Conservation (phyloP, 1,284 basidiomycete species). For the Ceratobasidium sp. region DNA sequence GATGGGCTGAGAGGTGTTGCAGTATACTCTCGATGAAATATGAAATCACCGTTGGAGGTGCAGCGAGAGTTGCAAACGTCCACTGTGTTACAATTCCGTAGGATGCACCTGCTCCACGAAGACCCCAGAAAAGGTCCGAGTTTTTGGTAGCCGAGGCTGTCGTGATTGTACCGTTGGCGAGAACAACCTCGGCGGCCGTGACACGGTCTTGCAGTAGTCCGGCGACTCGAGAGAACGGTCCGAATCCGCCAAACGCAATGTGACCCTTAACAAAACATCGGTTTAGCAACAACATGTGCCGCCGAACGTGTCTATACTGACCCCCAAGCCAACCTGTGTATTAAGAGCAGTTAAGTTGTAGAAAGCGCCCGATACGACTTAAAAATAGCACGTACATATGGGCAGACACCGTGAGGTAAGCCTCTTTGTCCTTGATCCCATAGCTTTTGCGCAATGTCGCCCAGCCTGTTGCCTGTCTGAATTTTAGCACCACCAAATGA, state of each 20-base stretch:
- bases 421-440: constrained; percentile 47
- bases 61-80: constrained; percentile 47
- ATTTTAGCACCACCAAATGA: constrained; percentile 14
- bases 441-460: constrained; percentile 46
- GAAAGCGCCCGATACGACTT: constrained; percentile 43
- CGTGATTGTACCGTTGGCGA: constrained; percentile 47
- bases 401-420: constrained; percentile 47
- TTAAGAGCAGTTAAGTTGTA: not conserved
- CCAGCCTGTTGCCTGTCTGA: constrained; percentile 48
- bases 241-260: constrained; percentile 50
- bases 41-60: constrained; percentile 45
- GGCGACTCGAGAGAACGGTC: constrained; percentile 46
- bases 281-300: not conserved
- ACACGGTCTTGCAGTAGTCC: constrained; percentile 49
- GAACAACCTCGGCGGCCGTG: constrained; percentile 49
- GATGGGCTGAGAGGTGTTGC: constrained; percentile 14
- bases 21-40: constrained; percentile 39
- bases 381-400: constrained; percentile 27
- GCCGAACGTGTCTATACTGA: not conserved
- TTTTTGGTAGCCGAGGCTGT: constrained; percentile 40
- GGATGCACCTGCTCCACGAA: constrained; percentile 48
- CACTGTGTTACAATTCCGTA: constrained; percentile 49
- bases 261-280: constrained; percentile 43
- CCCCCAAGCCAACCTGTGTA: constrained; percentile 2
- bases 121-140: constrained; percentile 48